phyloP scores from a whole-genome alignment of 441 rosid species.

The Jatropha multifida region DNA sequence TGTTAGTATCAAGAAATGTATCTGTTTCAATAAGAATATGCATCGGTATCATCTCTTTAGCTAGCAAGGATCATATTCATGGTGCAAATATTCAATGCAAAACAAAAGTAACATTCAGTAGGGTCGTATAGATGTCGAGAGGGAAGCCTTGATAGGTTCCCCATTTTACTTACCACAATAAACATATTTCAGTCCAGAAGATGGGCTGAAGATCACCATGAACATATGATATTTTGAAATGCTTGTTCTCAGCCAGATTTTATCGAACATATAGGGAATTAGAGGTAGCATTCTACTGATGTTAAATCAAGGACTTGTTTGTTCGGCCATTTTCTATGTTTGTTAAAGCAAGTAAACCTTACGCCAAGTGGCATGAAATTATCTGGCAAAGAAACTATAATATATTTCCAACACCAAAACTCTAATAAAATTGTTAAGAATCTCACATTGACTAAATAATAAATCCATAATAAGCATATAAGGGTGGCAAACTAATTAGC shows the following conservation, averaged over 20 bases:
- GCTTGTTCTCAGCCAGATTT: slow-evolving; percentile 2
- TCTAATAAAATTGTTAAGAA: not conserved
- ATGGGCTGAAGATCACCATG: not conserved
- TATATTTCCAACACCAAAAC: not conserved
- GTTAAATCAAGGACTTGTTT: too few relatives aligned
- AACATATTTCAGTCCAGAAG: slow-evolving; percentile 4
- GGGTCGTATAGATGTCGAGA: not conserved
- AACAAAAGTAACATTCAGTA: not conserved
- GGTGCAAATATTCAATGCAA: not conserved
- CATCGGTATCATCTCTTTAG: slow-evolving; percentile 8
- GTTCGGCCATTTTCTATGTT: not conserved
- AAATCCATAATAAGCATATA: too few relatives aligned
- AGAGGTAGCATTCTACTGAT: too few relatives aligned
- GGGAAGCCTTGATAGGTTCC: not conserved
- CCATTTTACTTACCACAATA: slow-evolving; percentile 1
- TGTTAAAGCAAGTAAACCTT: not conserved
- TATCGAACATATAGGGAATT: too few relatives aligned
- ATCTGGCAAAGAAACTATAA: slow-evolving; percentile 6
- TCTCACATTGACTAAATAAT: too few relatives aligned
- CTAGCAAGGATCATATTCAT: not conserved
- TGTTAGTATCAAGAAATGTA: slow-evolving; percentile 30
- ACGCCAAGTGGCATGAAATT: not conserved
- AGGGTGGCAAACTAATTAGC: too few relatives aligned
- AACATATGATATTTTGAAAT: not conserved
- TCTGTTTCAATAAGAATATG: slow-evolving; percentile 11